Evolutionary conservation across 495 filamentous ascomycete species (phyloP).

Genomic region (Podospora didyma): DNA sequence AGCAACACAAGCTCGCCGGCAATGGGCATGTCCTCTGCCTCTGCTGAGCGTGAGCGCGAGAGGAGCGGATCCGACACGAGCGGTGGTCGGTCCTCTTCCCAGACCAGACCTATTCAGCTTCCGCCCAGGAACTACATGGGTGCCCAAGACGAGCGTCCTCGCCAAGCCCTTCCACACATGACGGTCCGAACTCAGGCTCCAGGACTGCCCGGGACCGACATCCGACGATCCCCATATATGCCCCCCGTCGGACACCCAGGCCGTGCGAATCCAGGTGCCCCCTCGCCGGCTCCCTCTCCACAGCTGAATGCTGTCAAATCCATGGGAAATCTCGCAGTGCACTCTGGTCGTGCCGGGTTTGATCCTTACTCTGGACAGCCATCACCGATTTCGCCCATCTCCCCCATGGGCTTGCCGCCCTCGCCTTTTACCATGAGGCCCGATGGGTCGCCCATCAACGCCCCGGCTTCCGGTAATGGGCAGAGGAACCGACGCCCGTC

Average conservation of each 20-base stretch:
- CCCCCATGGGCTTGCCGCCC: slow-evolving; percentile 29
- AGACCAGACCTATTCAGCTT: no score
- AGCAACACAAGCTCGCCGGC: slow-evolving; percentile 20
- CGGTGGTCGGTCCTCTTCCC: slow-evolving; percentile 43
- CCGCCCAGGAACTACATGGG: slow-evolving; percentile 38
- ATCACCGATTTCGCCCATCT: slow-evolving; percentile 48
- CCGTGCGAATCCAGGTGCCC: slow-evolving; percentile 14
- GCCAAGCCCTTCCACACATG: no score
- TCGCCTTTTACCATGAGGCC: slow-evolving; percentile 21
- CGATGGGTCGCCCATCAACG: slow-evolving; percentile 23
- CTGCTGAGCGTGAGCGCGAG: slow-evolving; percentile 53
- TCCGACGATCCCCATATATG: slow-evolving; percentile 42
- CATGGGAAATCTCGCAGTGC: slow-evolving; percentile 27
- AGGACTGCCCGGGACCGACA: slow-evolving; percentile 40
- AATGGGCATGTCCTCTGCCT: slow-evolving; percentile 22
- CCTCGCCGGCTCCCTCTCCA: slow-evolving; percentile 23
- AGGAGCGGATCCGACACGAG: slow-evolving; percentile 60
- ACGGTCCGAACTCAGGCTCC: slow-evolving; percentile 30
- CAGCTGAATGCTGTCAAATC: slow-evolving; percentile 25
- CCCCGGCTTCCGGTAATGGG: slow-evolving; percentile 19
- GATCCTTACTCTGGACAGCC: slow-evolving; percentile 31
- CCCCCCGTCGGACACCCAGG: slow-evolving; percentile 45
- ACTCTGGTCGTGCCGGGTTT: slow-evolving; percentile 26
- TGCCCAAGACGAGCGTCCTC: slow-evolving; percentile 41
- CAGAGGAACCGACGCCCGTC: slow-evolving; percentile 30